Base-by-base conservation (phyloP, 495 filamentous ascomycete species). In the Lentithecium fluviatile region DNA sequence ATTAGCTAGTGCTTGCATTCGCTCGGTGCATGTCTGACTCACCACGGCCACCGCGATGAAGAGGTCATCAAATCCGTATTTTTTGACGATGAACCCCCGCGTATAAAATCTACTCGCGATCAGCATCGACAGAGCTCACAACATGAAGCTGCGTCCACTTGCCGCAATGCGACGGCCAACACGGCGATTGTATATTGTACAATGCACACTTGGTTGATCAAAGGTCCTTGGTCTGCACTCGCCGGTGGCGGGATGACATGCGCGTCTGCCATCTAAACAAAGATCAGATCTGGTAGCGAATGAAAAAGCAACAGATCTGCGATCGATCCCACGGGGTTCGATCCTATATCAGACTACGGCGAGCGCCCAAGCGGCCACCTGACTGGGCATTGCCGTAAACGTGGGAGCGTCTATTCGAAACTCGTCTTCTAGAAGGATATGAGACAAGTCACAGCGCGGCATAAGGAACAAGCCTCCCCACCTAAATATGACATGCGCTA, bases 11-110 rank as follows among this genome's bases (percentile, higher is more conserved):
- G 12, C 17, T 8, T 19, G 1, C n/a, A 20, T 13, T 26, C 2
- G 20, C 5, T 52, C 6, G 23, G 6, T 1, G 10, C 12, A 12
- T 34, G 2, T 8, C 4, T 8, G 12, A 46, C 53, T n/a, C 23
- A 46, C 53, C 15, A 47, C 24, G 26, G 53, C 36, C n/a, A 45
- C 42, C 11, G 45, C 40, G 13, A 56, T 56, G 6, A 56, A 32
- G 6, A 46, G 46, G 37, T 56, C 53, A 26, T 56, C 53, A 2
- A 56, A 19, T 6, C 53, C 53, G 19, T 24, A 56, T 45, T 45
- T 56, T 2, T n/a, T 8, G 2, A 56, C 53, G 37, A 56, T 56
- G n/a, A n/a, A 56, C n/a, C 45, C 40, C 20, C 53, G 10, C 13
- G 53, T 47, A n/a, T 25, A 56, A 12, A 56, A 48, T 26, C 53